Evolutionary conservation across 1,284 basidiomycete species (phyloP).

Genomic region (Ustilago trichophora): DNA sequence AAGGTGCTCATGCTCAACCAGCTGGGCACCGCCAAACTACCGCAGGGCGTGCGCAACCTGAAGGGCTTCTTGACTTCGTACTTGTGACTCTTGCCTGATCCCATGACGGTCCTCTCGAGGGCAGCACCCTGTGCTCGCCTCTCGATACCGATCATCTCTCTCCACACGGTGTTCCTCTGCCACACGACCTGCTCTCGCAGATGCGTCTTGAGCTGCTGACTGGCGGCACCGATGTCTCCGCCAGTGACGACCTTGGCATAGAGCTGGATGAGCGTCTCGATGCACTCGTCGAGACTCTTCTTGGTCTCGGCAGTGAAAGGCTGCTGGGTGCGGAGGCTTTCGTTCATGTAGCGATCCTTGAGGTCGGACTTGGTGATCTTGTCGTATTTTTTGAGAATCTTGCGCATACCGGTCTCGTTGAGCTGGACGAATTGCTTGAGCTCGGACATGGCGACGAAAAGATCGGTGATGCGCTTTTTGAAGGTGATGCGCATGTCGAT

Average conservation of each 20-base stretch:
- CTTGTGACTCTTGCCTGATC: slow-evolving; percentile 21
- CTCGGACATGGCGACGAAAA: slow-evolving; percentile 81
- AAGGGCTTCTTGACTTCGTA: slow-evolving; percentile 52
- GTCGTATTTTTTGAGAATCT: slow-evolving; percentile 99
- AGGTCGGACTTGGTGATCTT: slow-evolving; percentile 89
- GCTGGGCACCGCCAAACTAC: slow-evolving; percentile 44
- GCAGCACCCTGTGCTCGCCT: slow-evolving; percentile 69
- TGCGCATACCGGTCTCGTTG: slow-evolving; percentile 92
- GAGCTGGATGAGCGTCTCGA: slow-evolving; percentile 75
- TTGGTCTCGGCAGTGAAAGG: slow-evolving; percentile 72
- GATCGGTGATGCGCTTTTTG: slow-evolving; percentile 86
- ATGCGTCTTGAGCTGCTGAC: slow-evolving; percentile 84
- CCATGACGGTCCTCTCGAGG: slow-evolving; percentile 61
- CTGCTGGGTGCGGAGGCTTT: slow-evolving; percentile 73
- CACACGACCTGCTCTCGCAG: slow-evolving; percentile 88
- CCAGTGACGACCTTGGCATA: slow-evolving; percentile 87
- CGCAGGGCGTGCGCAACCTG: slow-evolving; percentile 51
- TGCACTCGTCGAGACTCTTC: slow-evolving; percentile 71
- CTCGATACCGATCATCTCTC: slow-evolving; percentile 93
- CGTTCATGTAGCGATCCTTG: slow-evolving; percentile 82
- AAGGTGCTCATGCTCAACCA: slow-evolving; percentile 62
- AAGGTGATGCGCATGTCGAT: slow-evolving; percentile 87
- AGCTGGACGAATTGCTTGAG: slow-evolving; percentile 91
- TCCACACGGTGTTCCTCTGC: slow-evolving; percentile 95
- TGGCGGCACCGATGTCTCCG: slow-evolving; percentile 78